phyloP scores from a whole-genome alignment of 1,284 basidiomycete species.

The Fomitiporia mediterranea region DNA sequence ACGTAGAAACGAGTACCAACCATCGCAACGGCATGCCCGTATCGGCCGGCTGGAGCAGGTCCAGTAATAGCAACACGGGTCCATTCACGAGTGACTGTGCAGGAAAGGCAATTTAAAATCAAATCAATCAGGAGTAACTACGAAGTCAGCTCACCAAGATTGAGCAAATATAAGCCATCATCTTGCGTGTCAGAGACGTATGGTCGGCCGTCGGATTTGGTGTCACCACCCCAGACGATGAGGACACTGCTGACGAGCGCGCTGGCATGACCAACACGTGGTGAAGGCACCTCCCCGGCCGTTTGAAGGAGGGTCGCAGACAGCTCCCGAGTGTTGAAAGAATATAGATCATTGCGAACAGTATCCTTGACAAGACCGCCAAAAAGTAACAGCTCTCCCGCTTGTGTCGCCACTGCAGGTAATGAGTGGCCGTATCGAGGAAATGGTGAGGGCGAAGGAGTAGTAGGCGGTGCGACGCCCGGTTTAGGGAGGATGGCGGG shows the following conservation, averaged over 20 bases:
- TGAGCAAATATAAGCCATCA: conserved; percentile 92
- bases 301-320: conserved; percentile 81
- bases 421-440: conserved; percentile 97
- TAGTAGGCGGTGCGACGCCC: conserved; percentile 50
- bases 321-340: conserved; percentile 79
- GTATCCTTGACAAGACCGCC: conserved; percentile 93
- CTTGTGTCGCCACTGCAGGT: conserved; percentile 76
- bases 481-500: conserved; percentile 60
- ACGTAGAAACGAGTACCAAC: conserved; percentile 89
- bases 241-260: conserved; percentile 95
- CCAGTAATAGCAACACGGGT: conserved; percentile 79
- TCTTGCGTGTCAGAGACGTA: conserved; percentile 81
- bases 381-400: conserved; percentile 93
- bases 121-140: conserved; percentile 12
- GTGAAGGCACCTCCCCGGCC: conserved; percentile 83
- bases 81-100: conserved; percentile 86
- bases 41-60: conserved; percentile 79
- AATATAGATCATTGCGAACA: conserved; percentile 92
- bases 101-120: not conserved
- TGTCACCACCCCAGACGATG: conserved; percentile 98
- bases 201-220: conserved; percentile 67
- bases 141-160: conserved; percentile 64
- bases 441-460: conserved; percentile 81
- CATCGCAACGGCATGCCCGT: conserved; percentile 96
- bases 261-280: conserved; percentile 93